Conservation (phyloP, 352 stramenopile species). For the Phytopythium mirpurense region DNA sequence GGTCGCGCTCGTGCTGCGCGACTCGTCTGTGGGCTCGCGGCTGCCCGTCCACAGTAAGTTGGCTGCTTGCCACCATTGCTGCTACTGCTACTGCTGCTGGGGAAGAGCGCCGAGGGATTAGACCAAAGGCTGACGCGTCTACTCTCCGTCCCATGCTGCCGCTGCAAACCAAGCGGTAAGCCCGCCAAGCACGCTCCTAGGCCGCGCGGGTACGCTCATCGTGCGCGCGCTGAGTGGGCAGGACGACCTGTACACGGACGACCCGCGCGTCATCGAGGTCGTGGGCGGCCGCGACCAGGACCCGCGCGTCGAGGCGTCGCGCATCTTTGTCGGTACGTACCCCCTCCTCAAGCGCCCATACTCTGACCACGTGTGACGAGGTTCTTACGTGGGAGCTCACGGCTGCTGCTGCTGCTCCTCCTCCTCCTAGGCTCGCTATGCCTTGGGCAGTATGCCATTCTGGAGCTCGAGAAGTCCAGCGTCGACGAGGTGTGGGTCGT, state of each 20-base stretch:
- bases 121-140: neutral
- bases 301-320: slow-evolving; percentile 27
- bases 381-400: too few relatives aligned
- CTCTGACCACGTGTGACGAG: too few relatives aligned
- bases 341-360: too few relatives aligned
- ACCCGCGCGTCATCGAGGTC: slow-evolving; percentile 38
- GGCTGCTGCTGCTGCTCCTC: too few relatives aligned
- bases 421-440: slow-evolving; percentile 53
- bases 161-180: neutral
- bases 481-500: slow-evolving; percentile 49
- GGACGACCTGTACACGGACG: slow-evolving; percentile 14
- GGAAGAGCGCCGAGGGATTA: neutral
- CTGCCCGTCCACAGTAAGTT: slow-evolving; percentile 27
- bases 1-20: slow-evolving; percentile 60
- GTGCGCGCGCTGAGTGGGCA: neutral
- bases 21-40: slow-evolving; percentile 31
- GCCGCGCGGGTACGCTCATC: neutral
- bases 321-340: slow-evolving; percentile 51
- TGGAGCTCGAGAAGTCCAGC: slow-evolving; percentile 51
- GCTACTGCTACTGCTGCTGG: too few relatives aligned
- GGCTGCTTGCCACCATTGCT: neutral
- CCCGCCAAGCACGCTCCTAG: too few relatives aligned
- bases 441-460: slow-evolving; percentile 66
- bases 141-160: neutral
- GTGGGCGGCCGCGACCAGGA: slow-evolving; percentile 49